Conservation (phyloP, 257 asterid genomes). For the Plantago elongata region DNA sequence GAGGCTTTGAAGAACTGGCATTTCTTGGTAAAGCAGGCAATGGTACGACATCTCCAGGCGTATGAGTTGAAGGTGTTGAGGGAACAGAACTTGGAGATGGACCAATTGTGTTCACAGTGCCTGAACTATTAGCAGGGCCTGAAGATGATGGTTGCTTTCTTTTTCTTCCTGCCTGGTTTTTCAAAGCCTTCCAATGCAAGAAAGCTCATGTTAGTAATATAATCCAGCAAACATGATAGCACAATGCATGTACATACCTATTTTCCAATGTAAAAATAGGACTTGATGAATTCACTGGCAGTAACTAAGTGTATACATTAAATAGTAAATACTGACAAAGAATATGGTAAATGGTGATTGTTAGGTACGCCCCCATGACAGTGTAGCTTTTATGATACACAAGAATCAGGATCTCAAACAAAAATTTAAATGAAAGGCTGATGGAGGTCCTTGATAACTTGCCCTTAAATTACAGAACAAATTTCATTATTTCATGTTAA, state of each 20-base stretch:
- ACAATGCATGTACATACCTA: neutral
- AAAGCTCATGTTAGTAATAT: conserved; percentile 39
- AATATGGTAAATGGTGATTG: too few relatives aligned
- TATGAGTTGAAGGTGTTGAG: conserved; percentile 96
- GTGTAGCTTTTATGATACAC: too few relatives aligned
- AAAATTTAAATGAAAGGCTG: too few relatives aligned
- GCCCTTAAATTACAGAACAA: too few relatives aligned
- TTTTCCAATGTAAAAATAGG: too few relatives aligned
- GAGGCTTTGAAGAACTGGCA: conserved; percentile 80
- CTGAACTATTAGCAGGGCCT: conserved; percentile 97
- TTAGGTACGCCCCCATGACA: too few relatives aligned
- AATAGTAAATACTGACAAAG: too few relatives aligned
- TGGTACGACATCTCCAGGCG: conserved; percentile 80
- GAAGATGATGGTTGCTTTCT: conserved; percentile 94
- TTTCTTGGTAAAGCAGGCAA: conserved; percentile 80
- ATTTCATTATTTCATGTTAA: too few relatives aligned
- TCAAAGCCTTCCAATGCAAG: conserved; percentile 67
- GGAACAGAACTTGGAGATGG: conserved; percentile 99
- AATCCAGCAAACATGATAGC: conserved; percentile 7
- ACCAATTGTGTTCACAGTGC: conserved; percentile 98
- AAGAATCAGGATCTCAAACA: too few relatives aligned
- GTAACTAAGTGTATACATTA: too few relatives aligned
- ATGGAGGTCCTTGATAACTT: too few relatives aligned
- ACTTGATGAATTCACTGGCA: too few relatives aligned
- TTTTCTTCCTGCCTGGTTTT: conserved; percentile 90